Evolutionary conservation across 805 yeast genomes (phyloP).

Genomic region (Metschnikowia picachoensis): DNA sequence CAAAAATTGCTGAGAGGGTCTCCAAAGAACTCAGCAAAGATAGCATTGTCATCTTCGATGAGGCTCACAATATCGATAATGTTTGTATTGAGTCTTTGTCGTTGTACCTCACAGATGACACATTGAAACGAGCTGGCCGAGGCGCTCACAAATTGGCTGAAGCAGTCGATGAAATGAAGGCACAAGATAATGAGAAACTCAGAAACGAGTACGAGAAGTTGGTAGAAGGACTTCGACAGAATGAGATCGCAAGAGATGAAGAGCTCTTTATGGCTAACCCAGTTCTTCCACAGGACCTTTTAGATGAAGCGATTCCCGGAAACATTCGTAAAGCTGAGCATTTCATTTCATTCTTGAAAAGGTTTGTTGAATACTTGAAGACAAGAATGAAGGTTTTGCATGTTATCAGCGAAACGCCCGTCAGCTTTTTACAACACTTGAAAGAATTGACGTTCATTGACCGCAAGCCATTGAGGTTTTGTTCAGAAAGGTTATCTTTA

Average conservation of each 20-base stretch:
- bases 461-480: slow-evolving; percentile 83
- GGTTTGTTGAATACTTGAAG: slow-evolving; percentile 91
- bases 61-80: slow-evolving; percentile 97
- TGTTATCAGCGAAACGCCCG: slow-evolving; percentile 97
- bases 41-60: slow-evolving; percentile 92
- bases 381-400: slow-evolving; percentile 97
- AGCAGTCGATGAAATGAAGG: slow-evolving; percentile 81
- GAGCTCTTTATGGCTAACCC: slow-evolving; percentile 85
- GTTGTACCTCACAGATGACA: slow-evolving; percentile 87
- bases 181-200: slow-evolving; percentile 74
- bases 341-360: slow-evolving; percentile 85
- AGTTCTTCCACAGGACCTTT: slow-evolving; percentile 74
- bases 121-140: slow-evolving; percentile 76
- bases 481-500: slow-evolving; percentile 86
- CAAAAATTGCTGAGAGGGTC: slow-evolving; percentile 94
- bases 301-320: slow-evolving; percentile 95
- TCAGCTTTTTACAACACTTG: slow-evolving; percentile 85
- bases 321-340: slow-evolving; percentile 96
- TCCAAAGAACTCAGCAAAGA: slow-evolving; percentile 89
- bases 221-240: slow-evolving; percentile 83
- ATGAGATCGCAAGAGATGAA: slow-evolving; percentile 59
- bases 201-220: slow-evolving; percentile 89
- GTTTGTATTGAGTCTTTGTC: slow-evolving; percentile 96
- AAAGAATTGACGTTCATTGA: slow-evolving; percentile 93
- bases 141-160: slow-evolving; percentile 79